A percentile compares a stretch with the other conserved stretches of the same genome.
Conservation (phyloP, 208 protist genomes). For the Trypanosoma theileri region DNA sequence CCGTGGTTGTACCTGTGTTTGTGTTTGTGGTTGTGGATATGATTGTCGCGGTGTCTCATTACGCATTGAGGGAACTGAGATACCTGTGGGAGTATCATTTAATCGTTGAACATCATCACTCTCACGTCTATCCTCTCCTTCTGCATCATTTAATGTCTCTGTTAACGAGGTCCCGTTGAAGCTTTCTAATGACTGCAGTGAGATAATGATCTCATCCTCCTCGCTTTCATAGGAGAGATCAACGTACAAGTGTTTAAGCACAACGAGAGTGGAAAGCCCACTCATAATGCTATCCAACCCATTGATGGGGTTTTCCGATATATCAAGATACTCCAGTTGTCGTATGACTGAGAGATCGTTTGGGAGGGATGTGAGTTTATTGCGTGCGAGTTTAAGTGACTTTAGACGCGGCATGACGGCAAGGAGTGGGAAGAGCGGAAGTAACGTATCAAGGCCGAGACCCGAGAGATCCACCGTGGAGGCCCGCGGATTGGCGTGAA, state of each 20-base stretch:
- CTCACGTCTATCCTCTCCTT: slow-evolving; percentile 11
- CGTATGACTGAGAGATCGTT: slow-evolving; percentile 46
- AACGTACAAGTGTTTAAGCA: slow-evolving; percentile 49
- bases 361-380: slow-evolving; percentile 54
- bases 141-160: slow-evolving; percentile 21
- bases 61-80: neutral
- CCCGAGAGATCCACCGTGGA: slow-evolving; percentile 41
- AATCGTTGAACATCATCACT: neutral
- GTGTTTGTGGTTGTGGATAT: neutral
- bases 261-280: slow-evolving; percentile 54
- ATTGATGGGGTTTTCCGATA: slow-evolving; percentile 54
- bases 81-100: neutral
- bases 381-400: slow-evolving; percentile 44
- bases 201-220: slow-evolving; percentile 76
- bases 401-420: slow-evolving; percentile 42
- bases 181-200: slow-evolving; percentile 44
- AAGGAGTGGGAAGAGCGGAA: slow-evolving; percentile 49
- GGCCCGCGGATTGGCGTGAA: slow-evolving; percentile 26
- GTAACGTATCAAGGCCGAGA: slow-evolving; percentile 43
- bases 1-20: slow-evolving; percentile 6
- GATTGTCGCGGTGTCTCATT: neutral
- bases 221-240: slow-evolving; percentile 51
- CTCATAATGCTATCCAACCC: slow-evolving; percentile 43
- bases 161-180: slow-evolving; percentile 63
- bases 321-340: slow-evolving; percentile 41